These are phyloP conservation scores for Aphanomyces cochlioides DNA, from an alignment of 352 stramenopile genomes.

Conservation along the genomic window DNA sequence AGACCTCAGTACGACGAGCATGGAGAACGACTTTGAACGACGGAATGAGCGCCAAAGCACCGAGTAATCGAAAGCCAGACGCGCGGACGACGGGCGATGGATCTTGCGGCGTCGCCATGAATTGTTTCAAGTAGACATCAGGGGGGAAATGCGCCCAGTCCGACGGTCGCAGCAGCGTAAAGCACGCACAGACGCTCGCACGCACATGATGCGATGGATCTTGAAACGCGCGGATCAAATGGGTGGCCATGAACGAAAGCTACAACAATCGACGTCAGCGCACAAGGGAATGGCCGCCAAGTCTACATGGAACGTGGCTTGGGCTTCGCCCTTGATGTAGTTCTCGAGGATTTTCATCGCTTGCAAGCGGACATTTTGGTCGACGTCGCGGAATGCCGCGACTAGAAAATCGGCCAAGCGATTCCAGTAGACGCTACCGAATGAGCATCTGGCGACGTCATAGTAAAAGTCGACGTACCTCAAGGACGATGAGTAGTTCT, in stretches of 20 bases:
- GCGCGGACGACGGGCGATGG: constrained; percentile 76
- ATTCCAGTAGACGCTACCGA: constrained; percentile 50
- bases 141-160: constrained; percentile 63
- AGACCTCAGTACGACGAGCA: no score
- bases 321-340: constrained; percentile 49
- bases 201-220: constrained; percentile 84
- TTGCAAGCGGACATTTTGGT: constrained; percentile 81
- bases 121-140: constrained; percentile 61
- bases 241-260: constrained; percentile 64
- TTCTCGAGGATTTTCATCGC: constrained; percentile 86
- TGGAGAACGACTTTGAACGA: constrained; percentile 53
- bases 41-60: constrained; percentile 64
- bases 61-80: constrained; percentile 70
- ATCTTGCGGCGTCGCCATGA: constrained; percentile 73
- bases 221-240: constrained; percentile 77
- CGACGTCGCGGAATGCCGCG: constrained; percentile 74
- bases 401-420: constrained; percentile 73
- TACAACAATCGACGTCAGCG: constrained; percentile 25
- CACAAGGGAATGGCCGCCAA: not conserved
- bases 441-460: constrained; percentile 3
- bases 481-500: constrained; percentile 76
- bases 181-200: constrained; percentile 82
- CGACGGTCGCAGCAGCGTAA: constrained; percentile 63
- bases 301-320: constrained; percentile 41
- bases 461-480: constrained; percentile 31